Conservation (phyloP, 1,284 basidiomycete genomes). For the Rhodotorula sp. region DNA sequence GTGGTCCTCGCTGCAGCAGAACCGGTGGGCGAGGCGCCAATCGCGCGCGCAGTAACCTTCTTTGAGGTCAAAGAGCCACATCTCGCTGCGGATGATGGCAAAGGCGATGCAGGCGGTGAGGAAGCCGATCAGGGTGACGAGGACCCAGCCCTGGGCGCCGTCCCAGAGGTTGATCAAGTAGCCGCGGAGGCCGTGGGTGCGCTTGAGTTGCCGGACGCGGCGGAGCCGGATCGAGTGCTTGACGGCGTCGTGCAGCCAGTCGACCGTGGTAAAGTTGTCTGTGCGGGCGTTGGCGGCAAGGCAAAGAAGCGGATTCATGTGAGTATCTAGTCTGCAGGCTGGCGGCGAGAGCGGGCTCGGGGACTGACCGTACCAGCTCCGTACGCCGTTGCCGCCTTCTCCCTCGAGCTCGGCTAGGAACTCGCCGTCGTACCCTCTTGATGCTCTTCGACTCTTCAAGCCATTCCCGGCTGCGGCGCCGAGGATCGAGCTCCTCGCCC, state of each 20-base stretch:
- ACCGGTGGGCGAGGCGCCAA: slow-evolving; percentile 70
- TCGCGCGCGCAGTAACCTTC: slow-evolving; percentile 76
- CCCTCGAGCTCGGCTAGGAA: slow-evolving; percentile 38
- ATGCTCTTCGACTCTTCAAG: not conserved
- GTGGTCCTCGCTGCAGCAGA: slow-evolving; percentile 63
- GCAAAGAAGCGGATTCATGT: not conserved
- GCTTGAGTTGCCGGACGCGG: slow-evolving; percentile 43
- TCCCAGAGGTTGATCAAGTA: slow-evolving; percentile 70
- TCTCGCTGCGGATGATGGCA: slow-evolving; percentile 79
- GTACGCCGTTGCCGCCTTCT: slow-evolving; percentile 39
- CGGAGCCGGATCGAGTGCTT: slow-evolving; percentile 50
- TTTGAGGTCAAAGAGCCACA: slow-evolving; percentile 90
- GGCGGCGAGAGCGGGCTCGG: not conserved
- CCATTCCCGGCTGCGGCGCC: not conserved
- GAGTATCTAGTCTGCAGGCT: too few relatives aligned
- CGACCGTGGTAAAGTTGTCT: slow-evolving; percentile 18
- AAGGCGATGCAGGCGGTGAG: slow-evolving; percentile 82
- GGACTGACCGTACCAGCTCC: slow-evolving; percentile 38
- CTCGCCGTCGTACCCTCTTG: slow-evolving; percentile 42
- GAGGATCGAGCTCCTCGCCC: slow-evolving; percentile 2
- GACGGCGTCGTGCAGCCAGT: slow-evolving; percentile 52
- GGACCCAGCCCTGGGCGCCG: slow-evolving; percentile 82
- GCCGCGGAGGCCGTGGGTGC: slow-evolving; percentile 59
- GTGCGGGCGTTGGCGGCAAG: not conserved
- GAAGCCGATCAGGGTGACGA: slow-evolving; percentile 79